These are phyloP conservation scores for Ziziphus jujuba DNA, from an alignment of 306 rosid species.

Conservation along the genomic window DNA sequence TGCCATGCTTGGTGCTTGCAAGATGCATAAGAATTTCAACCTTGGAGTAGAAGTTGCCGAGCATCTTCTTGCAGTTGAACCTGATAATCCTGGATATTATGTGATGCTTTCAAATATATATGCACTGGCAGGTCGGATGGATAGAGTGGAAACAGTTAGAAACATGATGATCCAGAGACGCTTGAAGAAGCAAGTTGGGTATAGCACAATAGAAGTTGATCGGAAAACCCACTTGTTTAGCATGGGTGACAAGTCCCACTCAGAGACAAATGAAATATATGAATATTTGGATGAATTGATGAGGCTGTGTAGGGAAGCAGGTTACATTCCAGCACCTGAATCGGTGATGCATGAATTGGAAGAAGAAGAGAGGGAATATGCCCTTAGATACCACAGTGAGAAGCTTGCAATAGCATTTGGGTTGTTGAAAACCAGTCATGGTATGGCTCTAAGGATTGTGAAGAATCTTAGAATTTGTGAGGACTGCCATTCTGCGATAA, in stretches of 20 bases:
- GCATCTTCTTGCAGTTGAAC: constrained; percentile 65
- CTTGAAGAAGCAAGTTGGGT: constrained; percentile 77
- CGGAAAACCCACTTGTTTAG: constrained; percentile 53
- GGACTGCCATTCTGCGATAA: constrained; percentile 86
- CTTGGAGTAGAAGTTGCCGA: constrained; percentile 77
- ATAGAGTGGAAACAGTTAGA: constrained; percentile 67
- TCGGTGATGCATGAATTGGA: constrained; percentile 86
- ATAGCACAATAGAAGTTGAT: constrained; percentile 66
- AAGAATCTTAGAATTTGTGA: constrained; percentile 93
- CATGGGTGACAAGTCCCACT: constrained; percentile 78
- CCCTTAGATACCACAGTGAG: constrained; percentile 93
- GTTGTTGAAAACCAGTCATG: constrained; percentile 56
- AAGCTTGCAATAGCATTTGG: constrained; percentile 92
- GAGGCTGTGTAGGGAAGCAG: constrained; percentile 64
- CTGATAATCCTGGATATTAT: constrained; percentile 88
- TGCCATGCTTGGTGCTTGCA: constrained; percentile 90
- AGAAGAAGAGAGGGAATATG: constrained; percentile 86
- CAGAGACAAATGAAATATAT: constrained; percentile 51
- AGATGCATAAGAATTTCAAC: constrained; percentile 76
- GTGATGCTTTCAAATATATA: constrained; percentile 84
- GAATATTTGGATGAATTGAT: constrained; percentile 64
- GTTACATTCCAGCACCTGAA: constrained; percentile 53
- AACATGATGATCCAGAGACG: constrained; percentile 64
- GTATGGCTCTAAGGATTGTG: constrained; percentile 56
- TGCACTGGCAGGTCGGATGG: constrained; percentile 78